These are phyloP conservation scores for Yamadazyma membranifaciens DNA, from an alignment of 1,139 yeast species.

Conservation along the genomic window DNA sequence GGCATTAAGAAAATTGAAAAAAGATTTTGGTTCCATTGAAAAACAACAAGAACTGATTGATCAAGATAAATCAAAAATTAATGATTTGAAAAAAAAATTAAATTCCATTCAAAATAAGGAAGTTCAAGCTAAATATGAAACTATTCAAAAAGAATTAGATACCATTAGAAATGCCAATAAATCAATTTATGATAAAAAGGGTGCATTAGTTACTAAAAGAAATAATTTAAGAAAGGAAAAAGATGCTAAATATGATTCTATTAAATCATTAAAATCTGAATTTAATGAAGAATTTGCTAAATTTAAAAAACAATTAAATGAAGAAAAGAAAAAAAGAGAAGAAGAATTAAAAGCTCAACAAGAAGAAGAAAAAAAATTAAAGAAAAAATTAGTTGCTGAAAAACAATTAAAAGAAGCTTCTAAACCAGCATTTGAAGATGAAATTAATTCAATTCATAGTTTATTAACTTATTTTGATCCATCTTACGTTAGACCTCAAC, in stretches of 20 bases:
- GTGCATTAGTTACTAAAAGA: conserved; percentile 63
- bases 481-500: conserved; percentile 61
- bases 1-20: conserved; percentile 74
- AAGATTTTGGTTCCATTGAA: conserved; percentile 74
- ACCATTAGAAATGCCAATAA: conserved; percentile 60
- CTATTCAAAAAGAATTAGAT: conserved; percentile 62
- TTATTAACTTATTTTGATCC: conserved; percentile 78
- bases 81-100: conserved; percentile 70
- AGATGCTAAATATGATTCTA: conserved; percentile 63
- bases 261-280: conserved; percentile 65
- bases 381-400: conserved; percentile 65
- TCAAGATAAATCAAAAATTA: conserved; percentile 72
- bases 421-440: conserved; percentile 79
- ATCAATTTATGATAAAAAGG: conserved; percentile 64
- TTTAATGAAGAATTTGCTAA: conserved; percentile 70
- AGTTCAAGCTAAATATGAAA: conserved; percentile 58
- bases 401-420: conserved; percentile 66
- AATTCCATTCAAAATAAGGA: conserved; percentile 63
- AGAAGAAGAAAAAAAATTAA: conserved; percentile 58
- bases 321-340: conserved; percentile 68
- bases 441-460: conserved; percentile 70
- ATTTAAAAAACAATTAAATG: conserved; percentile 67
- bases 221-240: conserved; percentile 65
- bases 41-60: conserved; percentile 79
- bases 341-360: conserved; percentile 61